Conservation (phyloP, 305 asterid species). For the Fraxinus xanthoxyloides region DNA sequence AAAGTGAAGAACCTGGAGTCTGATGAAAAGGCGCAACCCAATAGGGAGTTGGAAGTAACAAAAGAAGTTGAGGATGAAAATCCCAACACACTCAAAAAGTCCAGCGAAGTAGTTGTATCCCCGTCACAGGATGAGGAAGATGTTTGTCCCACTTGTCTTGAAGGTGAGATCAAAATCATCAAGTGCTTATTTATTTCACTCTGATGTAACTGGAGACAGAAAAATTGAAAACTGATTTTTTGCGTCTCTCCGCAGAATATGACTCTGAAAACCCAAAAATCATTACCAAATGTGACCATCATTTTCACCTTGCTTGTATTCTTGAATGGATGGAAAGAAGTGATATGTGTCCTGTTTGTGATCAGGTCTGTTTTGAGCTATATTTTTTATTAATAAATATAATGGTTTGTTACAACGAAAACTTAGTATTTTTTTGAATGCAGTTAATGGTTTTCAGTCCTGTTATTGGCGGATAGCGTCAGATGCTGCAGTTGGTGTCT, state of each 20-base stretch:
- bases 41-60: conserved; percentile 34
- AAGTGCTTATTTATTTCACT: conserved; percentile 11
- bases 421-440: conserved; percentile 29
- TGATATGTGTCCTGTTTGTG: conserved; percentile 84
- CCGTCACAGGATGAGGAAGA: conserved; percentile 68
- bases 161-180: conserved; percentile 46
- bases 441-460: conserved; percentile 76
- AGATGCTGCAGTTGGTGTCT: conserved; percentile 17
- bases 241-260: conserved; percentile 52
- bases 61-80: conserved; percentile 54
- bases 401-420: conserved; percentile 3
- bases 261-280: conserved; percentile 79
- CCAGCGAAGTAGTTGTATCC: conserved; percentile 33
- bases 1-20: conserved; percentile 43
- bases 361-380: conserved; percentile 46
- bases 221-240: conserved; percentile 8
- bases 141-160: conserved; percentile 83
- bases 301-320: conserved; percentile 87
- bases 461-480: conserved; percentile 30
- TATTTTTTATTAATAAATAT: conserved; percentile 8
- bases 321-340: conserved; percentile 98
- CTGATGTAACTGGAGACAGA: conserved; percentile 10
- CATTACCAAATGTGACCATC: conserved; percentile 80
- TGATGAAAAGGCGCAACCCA: conserved; percentile 37
- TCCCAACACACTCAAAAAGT: conserved; percentile 54